Percentiles rank a stretch among this genome's conserved stretches.
phyloP scores from a whole-genome alignment of 2,329 filamentous ascomycete genomes.

The Pseudogymnoascus sp. region DNA sequence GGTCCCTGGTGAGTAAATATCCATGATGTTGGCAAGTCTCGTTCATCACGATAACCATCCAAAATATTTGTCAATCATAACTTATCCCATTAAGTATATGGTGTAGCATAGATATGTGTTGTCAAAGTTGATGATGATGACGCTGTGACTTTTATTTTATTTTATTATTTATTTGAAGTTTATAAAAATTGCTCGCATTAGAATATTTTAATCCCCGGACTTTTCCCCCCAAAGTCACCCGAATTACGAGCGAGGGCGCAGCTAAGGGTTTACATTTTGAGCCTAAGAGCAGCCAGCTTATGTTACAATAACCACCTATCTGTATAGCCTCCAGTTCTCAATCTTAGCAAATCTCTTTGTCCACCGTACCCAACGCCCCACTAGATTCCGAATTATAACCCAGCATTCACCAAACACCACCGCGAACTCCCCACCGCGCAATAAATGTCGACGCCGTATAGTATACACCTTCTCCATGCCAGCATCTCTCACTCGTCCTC shows the following conservation, averaged over 20 bases:
- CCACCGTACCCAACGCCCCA: not conserved
- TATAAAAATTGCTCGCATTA: not conserved
- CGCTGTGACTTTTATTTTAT: not conserved
- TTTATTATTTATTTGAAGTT: not conserved
- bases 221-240: not conserved
- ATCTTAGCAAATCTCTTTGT: not conserved
- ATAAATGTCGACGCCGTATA: constrained; percentile 6
- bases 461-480: not conserved
- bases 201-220: not conserved
- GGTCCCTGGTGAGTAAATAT: not conserved
- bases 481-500: constrained; percentile 18
- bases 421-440: not conserved
- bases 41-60: not conserved
- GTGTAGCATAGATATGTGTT: no score
- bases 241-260: not conserved
- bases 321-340: not conserved
- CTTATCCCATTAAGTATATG: not conserved
- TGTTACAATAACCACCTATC: constrained; percentile 4
- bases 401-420: not conserved
- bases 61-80: not conserved
- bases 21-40: not conserved
- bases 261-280: not conserved
- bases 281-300: not conserved
- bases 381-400: not conserved
- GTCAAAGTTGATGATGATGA: not conserved